Evolutionary conservation across 2,329 filamentous ascomycete genomes (phyloP).

Genomic region (Acrocalymma vagum): DNA sequence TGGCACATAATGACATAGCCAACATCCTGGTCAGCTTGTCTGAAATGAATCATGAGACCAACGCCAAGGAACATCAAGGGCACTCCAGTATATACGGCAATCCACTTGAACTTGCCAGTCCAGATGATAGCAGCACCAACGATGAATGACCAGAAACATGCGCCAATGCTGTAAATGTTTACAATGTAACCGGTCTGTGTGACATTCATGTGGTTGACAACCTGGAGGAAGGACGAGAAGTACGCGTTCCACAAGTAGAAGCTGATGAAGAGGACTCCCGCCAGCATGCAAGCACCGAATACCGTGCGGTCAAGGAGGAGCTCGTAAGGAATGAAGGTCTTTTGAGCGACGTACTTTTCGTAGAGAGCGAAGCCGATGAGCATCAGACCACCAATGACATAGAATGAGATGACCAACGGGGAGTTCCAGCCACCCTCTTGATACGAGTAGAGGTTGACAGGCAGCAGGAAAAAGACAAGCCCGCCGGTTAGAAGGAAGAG

Average conservation of each 20-base stretch:
- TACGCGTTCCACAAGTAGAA: constrained; percentile 48
- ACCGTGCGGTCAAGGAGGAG: constrained; percentile 60
- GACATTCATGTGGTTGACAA: constrained; percentile 42
- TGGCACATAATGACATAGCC: constrained; percentile 48
- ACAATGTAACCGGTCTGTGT: constrained; percentile 43
- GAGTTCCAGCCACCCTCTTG: constrained; percentile 41
- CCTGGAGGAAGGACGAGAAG: constrained; percentile 51
- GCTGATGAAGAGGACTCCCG: constrained; percentile 42
- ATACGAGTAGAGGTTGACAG: constrained; percentile 64
- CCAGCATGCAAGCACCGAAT: constrained; percentile 60
- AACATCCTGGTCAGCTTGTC: constrained; percentile 33
- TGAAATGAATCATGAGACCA: constrained; percentile 44
- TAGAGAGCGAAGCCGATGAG: constrained; percentile 48
- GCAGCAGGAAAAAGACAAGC: constrained; percentile 72
- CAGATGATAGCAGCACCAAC: constrained; percentile 29
- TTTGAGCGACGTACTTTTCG: constrained; percentile 49
- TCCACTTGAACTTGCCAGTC: constrained; percentile 31
- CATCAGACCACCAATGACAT: constrained; percentile 45
- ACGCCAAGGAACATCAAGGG: constrained; percentile 37
- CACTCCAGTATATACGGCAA: constrained; percentile 31
- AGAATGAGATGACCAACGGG: constrained; percentile 47
- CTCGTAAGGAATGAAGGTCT: constrained; percentile 53
- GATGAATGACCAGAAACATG: constrained; percentile 30
- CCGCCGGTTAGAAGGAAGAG: constrained; percentile 67
- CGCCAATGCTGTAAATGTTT: constrained; percentile 45